These are phyloP conservation scores for Aureobasidium sp. DNA, from an alignment of 2,329 filamentous ascomycete species.

Conservation along the genomic window DNA sequence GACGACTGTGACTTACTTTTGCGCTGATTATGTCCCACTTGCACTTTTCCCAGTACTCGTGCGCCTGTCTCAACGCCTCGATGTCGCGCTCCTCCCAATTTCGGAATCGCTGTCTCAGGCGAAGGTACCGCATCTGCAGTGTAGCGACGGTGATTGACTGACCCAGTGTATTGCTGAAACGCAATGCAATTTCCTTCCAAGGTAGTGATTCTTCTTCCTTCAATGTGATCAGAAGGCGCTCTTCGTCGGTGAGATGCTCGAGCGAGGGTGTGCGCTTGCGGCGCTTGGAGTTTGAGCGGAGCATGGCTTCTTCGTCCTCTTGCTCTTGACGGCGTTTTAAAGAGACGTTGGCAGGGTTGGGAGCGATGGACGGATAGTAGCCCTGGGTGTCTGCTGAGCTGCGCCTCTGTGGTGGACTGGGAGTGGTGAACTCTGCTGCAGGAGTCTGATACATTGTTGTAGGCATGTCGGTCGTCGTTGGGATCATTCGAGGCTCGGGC, in stretches of 20 bases:
- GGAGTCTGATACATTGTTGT: constrained; percentile 6
- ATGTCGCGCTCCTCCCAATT: constrained; percentile 44
- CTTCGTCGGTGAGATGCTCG: constrained; percentile 39
- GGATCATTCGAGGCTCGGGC: background rate
- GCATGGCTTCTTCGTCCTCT: constrained; percentile 27
- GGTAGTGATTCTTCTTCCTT: constrained; percentile 45
- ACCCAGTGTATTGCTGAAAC: constrained; percentile 40
- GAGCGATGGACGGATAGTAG: constrained; percentile 36
- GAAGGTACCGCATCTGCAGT: constrained; percentile 47
- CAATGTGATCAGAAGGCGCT: constrained; percentile 40
- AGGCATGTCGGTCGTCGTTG: background rate
- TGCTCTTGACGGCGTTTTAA: constrained; percentile 33
- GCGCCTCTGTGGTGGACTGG: constrained; percentile 17
- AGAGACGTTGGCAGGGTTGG: constrained; percentile 30
- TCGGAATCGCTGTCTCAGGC: constrained; percentile 42
- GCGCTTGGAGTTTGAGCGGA: constrained; percentile 27
- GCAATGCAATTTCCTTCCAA: constrained; percentile 46
- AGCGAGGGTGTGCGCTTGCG: constrained; percentile 31
- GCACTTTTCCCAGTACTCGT: constrained; percentile 44
- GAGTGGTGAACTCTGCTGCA: constrained; percentile 21
- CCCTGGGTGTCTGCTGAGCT: constrained; percentile 22
- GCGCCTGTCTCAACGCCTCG: constrained; percentile 39
- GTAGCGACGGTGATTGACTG: constrained; percentile 40
- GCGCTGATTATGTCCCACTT: constrained; percentile 46
- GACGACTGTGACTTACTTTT: constrained; percentile 34